phyloP scores from a whole-genome alignment of 2,329 filamentous ascomycete genomes.

The Trichophyton mentagrophytes region DNA sequence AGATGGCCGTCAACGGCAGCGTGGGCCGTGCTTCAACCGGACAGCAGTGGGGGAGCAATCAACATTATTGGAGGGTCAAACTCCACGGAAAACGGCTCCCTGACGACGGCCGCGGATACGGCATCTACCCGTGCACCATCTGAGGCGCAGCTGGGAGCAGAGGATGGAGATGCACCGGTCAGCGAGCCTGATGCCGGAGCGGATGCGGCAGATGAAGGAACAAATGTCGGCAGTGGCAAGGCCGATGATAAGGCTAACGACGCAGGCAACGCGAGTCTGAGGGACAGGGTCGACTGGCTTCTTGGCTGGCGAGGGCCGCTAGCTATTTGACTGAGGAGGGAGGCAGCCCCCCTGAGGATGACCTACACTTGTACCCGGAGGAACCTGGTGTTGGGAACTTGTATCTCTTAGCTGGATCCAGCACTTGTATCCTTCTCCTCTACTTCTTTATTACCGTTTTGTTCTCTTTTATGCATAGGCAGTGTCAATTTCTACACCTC shows the following conservation, averaged over 20 bases:
- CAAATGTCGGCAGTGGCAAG: background rate
- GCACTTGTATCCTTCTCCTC: background rate
- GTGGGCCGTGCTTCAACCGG: background rate
- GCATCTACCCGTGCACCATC: background rate
- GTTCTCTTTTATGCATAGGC: background rate
- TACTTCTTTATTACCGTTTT: background rate
- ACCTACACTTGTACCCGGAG: background rate
- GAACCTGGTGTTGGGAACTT: background rate
- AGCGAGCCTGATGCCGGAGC: background rate
- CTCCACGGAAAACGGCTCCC: background rate
- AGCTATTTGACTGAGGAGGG: background rate
- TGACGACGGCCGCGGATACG: background rate
- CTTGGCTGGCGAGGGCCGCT: slow-evolving; percentile 9
- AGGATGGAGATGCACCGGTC: background rate
- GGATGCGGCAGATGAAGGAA: background rate
- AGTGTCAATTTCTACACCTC: no score
- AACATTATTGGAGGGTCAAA: background rate
- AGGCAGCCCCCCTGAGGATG: background rate
- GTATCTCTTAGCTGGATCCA: background rate
- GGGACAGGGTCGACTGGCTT: slow-evolving; percentile 9
- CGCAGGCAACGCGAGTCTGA: background rate
- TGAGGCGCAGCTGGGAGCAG: background rate
- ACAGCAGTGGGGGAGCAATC: background rate
- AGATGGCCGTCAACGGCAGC: background rate
- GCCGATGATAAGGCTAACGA: background rate